phyloP scores from a whole-genome alignment of 1,284 basidiomycete species.

The Fomitopsis betulina region DNA sequence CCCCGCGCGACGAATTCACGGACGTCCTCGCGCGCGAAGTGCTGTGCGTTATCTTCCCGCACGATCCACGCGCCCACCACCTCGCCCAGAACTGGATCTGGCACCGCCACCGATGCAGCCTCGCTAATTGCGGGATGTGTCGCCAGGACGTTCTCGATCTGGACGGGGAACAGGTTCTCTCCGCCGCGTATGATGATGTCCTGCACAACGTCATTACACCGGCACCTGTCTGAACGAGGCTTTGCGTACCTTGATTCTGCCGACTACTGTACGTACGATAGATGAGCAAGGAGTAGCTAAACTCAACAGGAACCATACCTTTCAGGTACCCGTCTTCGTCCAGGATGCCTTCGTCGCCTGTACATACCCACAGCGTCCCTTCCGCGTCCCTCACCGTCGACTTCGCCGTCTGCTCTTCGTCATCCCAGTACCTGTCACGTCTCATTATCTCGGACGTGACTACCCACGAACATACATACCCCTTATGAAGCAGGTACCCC shows the following conservation, averaged over 20 bases:
- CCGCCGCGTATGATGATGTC: constrained; percentile 89
- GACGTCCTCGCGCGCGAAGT: constrained; percentile 47
- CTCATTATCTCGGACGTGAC: not conserved
- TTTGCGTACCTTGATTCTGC: constrained; percentile 59
- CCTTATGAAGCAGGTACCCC: constrained; percentile 78
- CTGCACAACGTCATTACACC: constrained; percentile 25
- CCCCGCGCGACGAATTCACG: constrained; percentile 44
- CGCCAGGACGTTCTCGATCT: constrained; percentile 78
- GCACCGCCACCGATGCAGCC: constrained; percentile 73
- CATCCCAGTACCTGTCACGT: constrained; percentile 66
- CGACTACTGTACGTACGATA: constrained; percentile 54
- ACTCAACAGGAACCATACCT: constrained; percentile 33
- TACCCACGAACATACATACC: constrained; percentile 33
- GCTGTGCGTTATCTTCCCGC: constrained; percentile 33
- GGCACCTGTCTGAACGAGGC: not conserved
- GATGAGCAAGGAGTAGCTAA: no score
- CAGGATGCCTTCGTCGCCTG: constrained; percentile 80
- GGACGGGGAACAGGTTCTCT: constrained; percentile 84
- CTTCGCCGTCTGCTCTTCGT: constrained; percentile 62
- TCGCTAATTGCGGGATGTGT: constrained; percentile 61
- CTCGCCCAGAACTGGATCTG: constrained; percentile 68
- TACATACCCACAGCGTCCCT: constrained; percentile 77
- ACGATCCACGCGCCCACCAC: constrained; percentile 78
- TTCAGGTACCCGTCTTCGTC: constrained; percentile 79
- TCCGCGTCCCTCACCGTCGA: constrained; percentile 56